Evolutionary conservation across 805 yeast species (phyloP).

Genomic region (Candida michaelii): DNA sequence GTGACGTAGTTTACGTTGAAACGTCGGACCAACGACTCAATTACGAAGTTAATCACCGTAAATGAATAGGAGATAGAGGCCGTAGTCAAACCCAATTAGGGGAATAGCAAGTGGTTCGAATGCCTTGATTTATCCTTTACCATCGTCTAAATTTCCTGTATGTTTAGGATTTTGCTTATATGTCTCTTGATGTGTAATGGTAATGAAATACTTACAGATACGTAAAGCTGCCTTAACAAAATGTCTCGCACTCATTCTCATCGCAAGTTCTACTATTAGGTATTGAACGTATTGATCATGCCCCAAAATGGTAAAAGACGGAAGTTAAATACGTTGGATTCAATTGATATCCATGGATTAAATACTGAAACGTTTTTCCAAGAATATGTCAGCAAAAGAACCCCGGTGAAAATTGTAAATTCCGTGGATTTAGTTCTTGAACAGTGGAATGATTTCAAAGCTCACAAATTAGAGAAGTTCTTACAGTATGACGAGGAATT

Average conservation of each 20-base stretch:
- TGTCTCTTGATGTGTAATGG: too few relatives aligned
- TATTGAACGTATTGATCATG: too few relatives aligned
- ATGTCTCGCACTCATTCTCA: background rate
- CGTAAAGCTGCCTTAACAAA: conserved; percentile 1
- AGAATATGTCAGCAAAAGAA: conserved; percentile 40
- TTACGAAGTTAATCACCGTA: background rate
- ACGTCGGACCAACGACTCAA: background rate
- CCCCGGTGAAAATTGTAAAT: conserved; percentile 44
- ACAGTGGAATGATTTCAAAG: conserved; percentile 23
- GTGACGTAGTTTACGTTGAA: too few relatives aligned
- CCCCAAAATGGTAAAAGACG: conserved; percentile 1
- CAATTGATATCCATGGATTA: conserved; percentile 1
- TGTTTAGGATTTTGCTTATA: too few relatives aligned
- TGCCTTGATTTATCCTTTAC: too few relatives aligned
- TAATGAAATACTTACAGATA: too few relatives aligned
- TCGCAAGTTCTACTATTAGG: too few relatives aligned
- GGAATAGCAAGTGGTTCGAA: too few relatives aligned
- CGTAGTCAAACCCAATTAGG: too few relatives aligned
- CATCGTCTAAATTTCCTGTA: too few relatives aligned
- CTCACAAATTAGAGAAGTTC: conserved; percentile 34
- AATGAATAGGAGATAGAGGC: background rate
- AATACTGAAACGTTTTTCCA: conserved; percentile 29
- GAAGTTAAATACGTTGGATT: conserved; percentile 1
- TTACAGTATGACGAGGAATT: conserved; percentile 38
- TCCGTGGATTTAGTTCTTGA: conserved; percentile 27